phyloP scores from a whole-genome alignment of 768 basidiomycete species.

The Candolleomyces efflorescens region DNA sequence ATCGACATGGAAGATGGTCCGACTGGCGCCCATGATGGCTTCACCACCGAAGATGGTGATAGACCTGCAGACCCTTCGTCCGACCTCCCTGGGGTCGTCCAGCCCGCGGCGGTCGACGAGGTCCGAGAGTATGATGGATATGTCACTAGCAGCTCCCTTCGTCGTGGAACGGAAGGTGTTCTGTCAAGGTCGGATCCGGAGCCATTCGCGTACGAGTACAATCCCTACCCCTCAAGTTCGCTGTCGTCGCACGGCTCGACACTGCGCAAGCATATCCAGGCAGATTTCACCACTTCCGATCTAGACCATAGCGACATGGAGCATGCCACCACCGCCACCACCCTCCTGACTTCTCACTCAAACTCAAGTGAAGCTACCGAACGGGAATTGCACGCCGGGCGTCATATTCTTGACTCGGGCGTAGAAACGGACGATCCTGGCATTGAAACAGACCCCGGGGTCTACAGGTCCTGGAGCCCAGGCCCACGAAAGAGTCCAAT shows the following conservation, averaged over 20 bases:
- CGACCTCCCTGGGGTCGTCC: slow-evolving; percentile 1
- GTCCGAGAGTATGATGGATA: slow-evolving; percentile 10
- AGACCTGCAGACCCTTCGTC: not conserved
- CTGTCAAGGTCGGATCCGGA: not conserved
- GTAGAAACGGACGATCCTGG: slow-evolving; percentile 17
- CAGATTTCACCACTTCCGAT: no score
- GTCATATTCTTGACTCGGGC: not conserved
- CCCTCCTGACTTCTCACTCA: not conserved
- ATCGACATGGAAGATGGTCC: not conserved
- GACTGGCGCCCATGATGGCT: not conserved
- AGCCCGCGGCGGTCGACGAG: slow-evolving; percentile 5
- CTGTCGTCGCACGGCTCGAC: not conserved
- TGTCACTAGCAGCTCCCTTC: slow-evolving; percentile 8
- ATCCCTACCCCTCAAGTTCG: slow-evolving; percentile 4
- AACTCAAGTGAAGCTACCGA: not conserved
- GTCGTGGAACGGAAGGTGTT: not conserved
- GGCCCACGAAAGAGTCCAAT: no score
- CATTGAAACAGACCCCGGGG: slow-evolving; percentile 26
- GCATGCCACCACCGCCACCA: not conserved
- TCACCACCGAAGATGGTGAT: not conserved
- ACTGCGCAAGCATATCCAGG: not conserved
- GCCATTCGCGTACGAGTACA: slow-evolving; percentile 3
- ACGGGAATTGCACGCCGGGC: no score
- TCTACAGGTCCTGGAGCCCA: slow-evolving; percentile 11
- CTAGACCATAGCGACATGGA: not conserved